These are phyloP conservation scores for Glonium stellatum DNA, from an alignment of 495 filamentous ascomycete species.

Conservation along the genomic window DNA sequence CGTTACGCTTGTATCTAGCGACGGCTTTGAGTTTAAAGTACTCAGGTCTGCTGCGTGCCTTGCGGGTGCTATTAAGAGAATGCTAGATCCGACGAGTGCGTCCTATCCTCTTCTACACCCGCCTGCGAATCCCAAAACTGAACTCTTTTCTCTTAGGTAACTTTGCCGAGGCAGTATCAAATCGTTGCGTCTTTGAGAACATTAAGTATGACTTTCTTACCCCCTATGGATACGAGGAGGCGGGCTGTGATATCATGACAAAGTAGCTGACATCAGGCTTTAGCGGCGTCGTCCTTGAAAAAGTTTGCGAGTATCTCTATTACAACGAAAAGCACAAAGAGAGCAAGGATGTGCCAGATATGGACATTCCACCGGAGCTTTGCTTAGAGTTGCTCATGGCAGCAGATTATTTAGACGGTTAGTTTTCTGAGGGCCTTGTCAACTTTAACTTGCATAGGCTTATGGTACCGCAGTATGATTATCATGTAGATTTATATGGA, in stretches of 20 bases:
- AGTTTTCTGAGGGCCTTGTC: neutral
- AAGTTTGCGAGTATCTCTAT: conserved; percentile 34
- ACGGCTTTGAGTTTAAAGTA: conserved; percentile 84
- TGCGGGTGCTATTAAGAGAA: conserved; percentile 71
- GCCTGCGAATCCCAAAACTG: neutral
- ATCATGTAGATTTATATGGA: too few species aligned
- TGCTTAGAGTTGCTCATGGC: conserved; percentile 77
- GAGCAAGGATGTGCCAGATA: conserved; percentile 72
- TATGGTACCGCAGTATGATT: neutral
- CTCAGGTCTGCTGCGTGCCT: conserved; percentile 67
- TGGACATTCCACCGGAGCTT: conserved; percentile 74
- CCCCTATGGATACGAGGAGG: neutral
- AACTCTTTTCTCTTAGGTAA: conserved; percentile 43
- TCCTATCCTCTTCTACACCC: conserved; percentile 15
- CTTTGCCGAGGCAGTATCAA: conserved; percentile 62
- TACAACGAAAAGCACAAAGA: conserved; percentile 75
- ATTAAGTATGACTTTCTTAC: conserved; percentile 50
- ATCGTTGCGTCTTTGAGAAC: conserved; percentile 60
- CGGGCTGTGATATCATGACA: neutral
- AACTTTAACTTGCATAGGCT: neutral
- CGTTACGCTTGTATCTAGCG: conserved; percentile 78
- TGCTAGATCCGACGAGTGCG: conserved; percentile 75
- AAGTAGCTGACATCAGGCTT: neutral
- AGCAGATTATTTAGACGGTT: conserved; percentile 60
- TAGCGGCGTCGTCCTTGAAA: conserved; percentile 65